Evolutionary conservation across 129 eudicot species (phyloP), one percentile per base, ranked within the genome.

Genomic region (Tagetes patula): DNA sequence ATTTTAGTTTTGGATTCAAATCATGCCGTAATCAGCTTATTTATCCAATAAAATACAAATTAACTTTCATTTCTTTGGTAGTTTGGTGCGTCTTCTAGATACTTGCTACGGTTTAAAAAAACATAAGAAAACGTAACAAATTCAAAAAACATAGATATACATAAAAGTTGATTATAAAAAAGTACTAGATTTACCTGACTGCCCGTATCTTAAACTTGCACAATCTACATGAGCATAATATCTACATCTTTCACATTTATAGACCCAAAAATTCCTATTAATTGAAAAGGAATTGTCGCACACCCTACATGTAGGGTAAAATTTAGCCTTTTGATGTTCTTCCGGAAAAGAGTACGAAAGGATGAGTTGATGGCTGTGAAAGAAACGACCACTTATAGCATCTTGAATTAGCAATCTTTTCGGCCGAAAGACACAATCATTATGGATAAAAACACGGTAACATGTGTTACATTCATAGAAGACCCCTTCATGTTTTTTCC

Each of bases 401-500:
- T 56, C 33, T 50, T 75, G 55, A 11, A 20, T 20, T 20, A 20
- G 27, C 27, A 20, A 20, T 20, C 27, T 20, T 20, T 20, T 20
- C 27, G 27, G 12, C 31, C 3, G 3, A 2, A 52, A 69, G n/a
- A 31, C 64, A 43, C 77, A 63, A 3, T 60, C 65, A 1, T 2
- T 62, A 27, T 75, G 69, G 3, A 75, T 69, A 10, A 40, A 55
- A 27, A 47, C n/a, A 14, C 34, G 5, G 66, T 14, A 11, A 49
- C 81, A 81, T 1, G 55, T 70, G 42, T 53, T n/a, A 41, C 84
- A 75, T 0, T 20, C 54, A 71, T 75, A 75, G 2, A 74, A 81
- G 2, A 31, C 14, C 30, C 75, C 81, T 20, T 20, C 27, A 20
- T 20, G 27, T 20, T 20, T 20, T 20, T 20, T 20, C 27, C 47